Percentiles rank a stretch among this genome's conserved stretches.
Conservation (phyloP, 2,329 filamentous ascomycete species). For the Sarocladium oryzae region DNA sequence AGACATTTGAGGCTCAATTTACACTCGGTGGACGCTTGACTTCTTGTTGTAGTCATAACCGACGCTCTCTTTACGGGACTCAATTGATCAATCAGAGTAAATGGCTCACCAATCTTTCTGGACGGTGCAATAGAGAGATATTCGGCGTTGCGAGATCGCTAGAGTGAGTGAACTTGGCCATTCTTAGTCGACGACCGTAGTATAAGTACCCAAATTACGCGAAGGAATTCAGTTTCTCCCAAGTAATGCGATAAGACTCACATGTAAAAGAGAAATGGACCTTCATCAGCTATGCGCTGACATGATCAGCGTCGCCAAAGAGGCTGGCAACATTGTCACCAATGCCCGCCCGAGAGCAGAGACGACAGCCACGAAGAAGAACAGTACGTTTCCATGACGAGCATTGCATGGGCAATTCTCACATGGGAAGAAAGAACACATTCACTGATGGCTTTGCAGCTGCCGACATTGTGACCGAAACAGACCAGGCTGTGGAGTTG, state of each 20-base stretch:
- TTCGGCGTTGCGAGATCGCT: too few species aligned
- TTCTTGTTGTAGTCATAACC: too few species aligned
- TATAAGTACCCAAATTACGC: background rate
- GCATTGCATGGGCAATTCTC: background rate
- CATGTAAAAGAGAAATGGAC: background rate
- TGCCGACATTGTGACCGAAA: constrained; percentile 3
- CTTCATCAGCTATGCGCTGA: constrained; percentile 1
- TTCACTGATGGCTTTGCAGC: background rate
- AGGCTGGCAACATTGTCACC: background rate
- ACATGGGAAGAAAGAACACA: background rate
- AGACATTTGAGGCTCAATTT: too few species aligned
- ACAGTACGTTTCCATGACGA: background rate
- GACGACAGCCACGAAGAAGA: background rate
- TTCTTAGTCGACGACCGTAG: background rate
- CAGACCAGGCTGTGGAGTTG: background rate
- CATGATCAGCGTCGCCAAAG: background rate
- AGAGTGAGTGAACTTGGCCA: too few species aligned
- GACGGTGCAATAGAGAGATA: too few species aligned
- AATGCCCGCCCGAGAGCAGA: background rate
- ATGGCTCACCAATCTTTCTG: too few species aligned
- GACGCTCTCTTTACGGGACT: too few species aligned
- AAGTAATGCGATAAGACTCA: too few species aligned
- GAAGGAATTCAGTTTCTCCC: too few species aligned
- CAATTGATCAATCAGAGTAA: too few species aligned
- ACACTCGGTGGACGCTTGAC: too few species aligned